Evolutionary conservation across 2,329 filamentous ascomycete genomes (phyloP).

Genomic region (Aspergillus calidoustus): DNA sequence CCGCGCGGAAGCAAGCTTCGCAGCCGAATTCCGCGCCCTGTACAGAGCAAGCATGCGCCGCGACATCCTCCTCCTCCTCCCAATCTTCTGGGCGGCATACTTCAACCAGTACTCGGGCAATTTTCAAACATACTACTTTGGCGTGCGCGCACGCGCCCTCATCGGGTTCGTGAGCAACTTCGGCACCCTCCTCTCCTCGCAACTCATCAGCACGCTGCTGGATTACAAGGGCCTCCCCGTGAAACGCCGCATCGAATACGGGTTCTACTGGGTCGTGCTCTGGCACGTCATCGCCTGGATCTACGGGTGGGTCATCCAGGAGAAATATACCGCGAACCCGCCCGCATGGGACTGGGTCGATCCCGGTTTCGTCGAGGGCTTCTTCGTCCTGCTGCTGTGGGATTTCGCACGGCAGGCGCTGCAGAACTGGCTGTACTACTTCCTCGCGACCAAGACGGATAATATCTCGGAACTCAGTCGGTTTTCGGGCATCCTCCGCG

Average conservation of each 20-base stretch:
- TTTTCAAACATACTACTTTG: slow-evolving; percentile 56
- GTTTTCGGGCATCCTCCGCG: slow-evolving; percentile 49
- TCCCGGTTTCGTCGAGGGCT: neutral
- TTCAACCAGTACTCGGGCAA: slow-evolving; percentile 53
- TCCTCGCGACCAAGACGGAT: slow-evolving; percentile 60
- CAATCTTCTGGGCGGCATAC: slow-evolving; percentile 51
- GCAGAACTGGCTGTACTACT: slow-evolving; percentile 63
- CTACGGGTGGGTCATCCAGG: slow-evolving; percentile 59
- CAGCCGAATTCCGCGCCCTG: slow-evolving; percentile 45
- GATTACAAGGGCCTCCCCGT: slow-evolving; percentile 48
- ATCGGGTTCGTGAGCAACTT: slow-evolving; percentile 53
- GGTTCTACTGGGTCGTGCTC: slow-evolving; percentile 50
- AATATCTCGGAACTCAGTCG: slow-evolving; percentile 57
- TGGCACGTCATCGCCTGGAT: slow-evolving; percentile 56
- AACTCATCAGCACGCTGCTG: slow-evolving; percentile 51
- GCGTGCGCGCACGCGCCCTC: slow-evolving; percentile 52
- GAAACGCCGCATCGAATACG: slow-evolving; percentile 49
- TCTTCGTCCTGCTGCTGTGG: neutral
- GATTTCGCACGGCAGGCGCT: slow-evolving; percentile 56
- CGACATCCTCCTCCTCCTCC: slow-evolving; percentile 46
- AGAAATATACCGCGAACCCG: slow-evolving; percentile 52
- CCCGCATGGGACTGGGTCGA: slow-evolving; percentile 45
- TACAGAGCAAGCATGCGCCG: slow-evolving; percentile 26
- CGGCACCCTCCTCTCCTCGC: slow-evolving; percentile 49
- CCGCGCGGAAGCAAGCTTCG: slow-evolving; percentile 42